Conservation (phyloP, 2,329 filamentous ascomycete species). For the Pseudogymnoascus sp. region DNA sequence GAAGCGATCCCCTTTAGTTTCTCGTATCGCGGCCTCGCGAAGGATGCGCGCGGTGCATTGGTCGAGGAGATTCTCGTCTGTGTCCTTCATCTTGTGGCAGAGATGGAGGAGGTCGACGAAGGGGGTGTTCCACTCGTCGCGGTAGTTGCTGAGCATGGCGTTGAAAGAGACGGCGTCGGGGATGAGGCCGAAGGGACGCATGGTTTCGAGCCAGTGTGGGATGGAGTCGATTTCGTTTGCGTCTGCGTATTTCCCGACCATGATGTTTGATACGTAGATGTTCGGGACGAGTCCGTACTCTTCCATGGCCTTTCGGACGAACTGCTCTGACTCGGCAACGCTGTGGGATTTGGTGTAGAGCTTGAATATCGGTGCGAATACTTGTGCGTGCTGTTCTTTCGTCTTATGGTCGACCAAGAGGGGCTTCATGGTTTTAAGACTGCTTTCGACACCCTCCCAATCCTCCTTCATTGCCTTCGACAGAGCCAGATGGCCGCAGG, state of each 20-base stretch:
- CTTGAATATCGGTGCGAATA: slow-evolving; percentile 26
- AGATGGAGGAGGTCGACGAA: slow-evolving; percentile 21
- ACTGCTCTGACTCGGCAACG: slow-evolving; percentile 24
- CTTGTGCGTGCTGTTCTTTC: slow-evolving; percentile 6
- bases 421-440: slow-evolving; percentile 21
- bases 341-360: slow-evolving; percentile 23
- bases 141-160: slow-evolving; percentile 23
- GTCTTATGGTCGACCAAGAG: slow-evolving; percentile 3
- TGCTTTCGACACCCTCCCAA: slow-evolving; percentile 24
- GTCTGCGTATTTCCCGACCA: slow-evolving; percentile 24
- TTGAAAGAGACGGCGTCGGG: slow-evolving; percentile 25
- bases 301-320: slow-evolving; percentile 21
- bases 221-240: slow-evolving; percentile 25
- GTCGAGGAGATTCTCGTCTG: slow-evolving; percentile 14
- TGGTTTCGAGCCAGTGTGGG: slow-evolving; percentile 24
- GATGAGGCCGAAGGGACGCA: slow-evolving; percentile 15
- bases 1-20: background rate
- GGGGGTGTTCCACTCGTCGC: slow-evolving; percentile 19
- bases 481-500: slow-evolving; percentile 27
- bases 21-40: slow-evolving; percentile 2
- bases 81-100: slow-evolving; percentile 15
- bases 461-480: slow-evolving; percentile 25
- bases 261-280: slow-evolving; percentile 18
- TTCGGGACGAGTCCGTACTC: slow-evolving; percentile 19
- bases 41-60: slow-evolving; percentile 19